Percentiles rank a stretch among this genome's conserved stretches.
Evolutionary conservation across 2,329 filamentous ascomycete genomes (phyloP).

Genomic region (Neofusicoccum ribis): DNA sequence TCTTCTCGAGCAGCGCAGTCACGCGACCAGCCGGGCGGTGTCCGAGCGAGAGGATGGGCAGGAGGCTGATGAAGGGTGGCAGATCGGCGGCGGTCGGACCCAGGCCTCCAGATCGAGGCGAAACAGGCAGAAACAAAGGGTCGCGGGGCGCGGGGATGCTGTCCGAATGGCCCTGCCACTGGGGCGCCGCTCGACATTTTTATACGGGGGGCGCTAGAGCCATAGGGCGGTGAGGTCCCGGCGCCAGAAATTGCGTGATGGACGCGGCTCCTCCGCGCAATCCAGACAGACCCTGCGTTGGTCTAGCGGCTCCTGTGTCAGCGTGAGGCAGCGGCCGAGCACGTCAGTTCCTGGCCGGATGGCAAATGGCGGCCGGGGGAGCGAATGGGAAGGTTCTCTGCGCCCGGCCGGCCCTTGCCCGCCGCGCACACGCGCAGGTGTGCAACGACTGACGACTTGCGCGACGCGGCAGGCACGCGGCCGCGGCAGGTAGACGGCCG

Average conservation of each 20-base stretch:
- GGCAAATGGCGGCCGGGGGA: neutral
- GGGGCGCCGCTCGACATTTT: neutral
- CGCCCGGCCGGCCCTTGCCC: neutral
- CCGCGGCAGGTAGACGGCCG: neutral
- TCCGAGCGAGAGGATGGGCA: neutral
- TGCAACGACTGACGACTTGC: neutral
- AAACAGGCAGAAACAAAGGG: neutral
- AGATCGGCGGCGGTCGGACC: constrained; percentile 5
- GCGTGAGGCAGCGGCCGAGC: constrained; percentile 13
- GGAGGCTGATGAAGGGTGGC: neutral
- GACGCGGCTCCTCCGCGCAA: constrained; percentile 11
- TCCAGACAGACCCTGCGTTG: neutral
- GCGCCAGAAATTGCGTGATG: constrained; percentile 19
- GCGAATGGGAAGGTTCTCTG: neutral
- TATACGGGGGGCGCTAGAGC: constrained; percentile 9
- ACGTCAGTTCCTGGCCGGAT: constrained; percentile 15
- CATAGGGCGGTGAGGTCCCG: constrained; percentile 6
- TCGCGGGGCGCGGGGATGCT: neutral
- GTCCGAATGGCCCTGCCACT: neutral
- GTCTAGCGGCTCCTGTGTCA: constrained; percentile 11
- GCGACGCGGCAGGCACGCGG: neutral
- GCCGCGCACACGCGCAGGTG: neutral
- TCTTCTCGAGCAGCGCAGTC: constrained; percentile 9
- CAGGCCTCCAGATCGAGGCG: neutral
- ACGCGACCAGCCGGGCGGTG: constrained; percentile 8